A percentile compares a stretch with the other conserved stretches of the same genome.
Conservation (phyloP, 2,329 filamentous ascomycete genomes). For the Hypoxylon sp. region DNA sequence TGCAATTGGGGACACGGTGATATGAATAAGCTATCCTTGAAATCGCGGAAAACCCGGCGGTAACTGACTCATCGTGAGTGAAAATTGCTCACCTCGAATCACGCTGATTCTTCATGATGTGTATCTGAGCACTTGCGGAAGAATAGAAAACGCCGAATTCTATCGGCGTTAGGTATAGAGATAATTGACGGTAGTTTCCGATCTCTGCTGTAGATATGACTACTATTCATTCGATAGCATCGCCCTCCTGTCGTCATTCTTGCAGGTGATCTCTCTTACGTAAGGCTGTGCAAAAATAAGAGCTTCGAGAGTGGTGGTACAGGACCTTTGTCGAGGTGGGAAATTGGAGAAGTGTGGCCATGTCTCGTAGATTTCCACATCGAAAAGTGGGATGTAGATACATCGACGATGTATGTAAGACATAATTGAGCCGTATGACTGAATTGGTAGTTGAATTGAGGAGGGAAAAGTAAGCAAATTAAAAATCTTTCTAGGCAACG, state of each 20-base stretch:
- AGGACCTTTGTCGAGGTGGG: neutral
- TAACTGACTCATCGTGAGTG: conserved; percentile 28
- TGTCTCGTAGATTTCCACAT: neutral
- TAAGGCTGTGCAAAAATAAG: conserved; percentile 29
- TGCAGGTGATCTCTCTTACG: conserved; percentile 31
- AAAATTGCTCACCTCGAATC: conserved; percentile 23
- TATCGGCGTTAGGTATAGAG: conserved; percentile 25
- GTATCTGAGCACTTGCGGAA: conserved; percentile 11
- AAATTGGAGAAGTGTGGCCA: neutral
- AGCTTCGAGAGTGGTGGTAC: conserved; percentile 9
- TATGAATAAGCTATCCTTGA: conserved; percentile 15
- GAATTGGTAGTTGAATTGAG: neutral
- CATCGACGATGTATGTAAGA: neutral
- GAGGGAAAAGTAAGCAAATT: neutral
- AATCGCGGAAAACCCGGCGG: conserved; percentile 27
- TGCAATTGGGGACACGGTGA: conserved; percentile 17
- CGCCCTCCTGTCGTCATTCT: conserved; percentile 31
- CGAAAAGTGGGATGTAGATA: conserved; percentile 16
- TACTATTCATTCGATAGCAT: conserved; percentile 15
- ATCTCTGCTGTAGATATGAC: conserved; percentile 16
- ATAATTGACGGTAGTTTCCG: conserved; percentile 22
- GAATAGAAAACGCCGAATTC: conserved; percentile 11
- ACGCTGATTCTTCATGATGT: conserved; percentile 4
- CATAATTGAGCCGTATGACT: conserved; percentile 1
- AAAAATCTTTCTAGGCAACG: conserved; percentile 1